Evolutionary conservation across 306 rosid genomes (phyloP).

Genomic region (Begonia masoniana): DNA sequence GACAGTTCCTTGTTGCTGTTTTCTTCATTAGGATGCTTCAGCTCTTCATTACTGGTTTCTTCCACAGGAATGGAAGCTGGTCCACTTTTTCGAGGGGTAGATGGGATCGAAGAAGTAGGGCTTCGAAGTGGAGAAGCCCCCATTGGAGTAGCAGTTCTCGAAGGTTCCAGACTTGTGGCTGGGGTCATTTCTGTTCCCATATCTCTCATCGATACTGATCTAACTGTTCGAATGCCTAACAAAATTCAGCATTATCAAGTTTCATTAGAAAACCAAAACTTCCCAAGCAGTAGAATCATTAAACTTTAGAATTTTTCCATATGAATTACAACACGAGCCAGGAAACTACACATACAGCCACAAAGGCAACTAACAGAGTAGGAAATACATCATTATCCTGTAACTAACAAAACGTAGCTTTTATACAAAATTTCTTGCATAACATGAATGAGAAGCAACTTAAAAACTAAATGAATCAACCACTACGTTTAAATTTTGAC

Average conservation of each 20-base stretch:
- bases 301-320: no score
- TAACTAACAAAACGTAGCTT: no score
- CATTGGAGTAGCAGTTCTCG: constrained; percentile 73
- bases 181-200: constrained; percentile 99
- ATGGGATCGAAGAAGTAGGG: constrained; percentile 70
- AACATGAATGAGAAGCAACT: no score
- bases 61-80: constrained; percentile 59
- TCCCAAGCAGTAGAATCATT: no score
- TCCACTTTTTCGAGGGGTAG: constrained; percentile 69
- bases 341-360: no score
- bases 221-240: constrained; percentile 52
- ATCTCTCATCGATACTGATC: constrained; percentile 96
- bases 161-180: constrained; percentile 82
- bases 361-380: no score
- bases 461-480: no score
- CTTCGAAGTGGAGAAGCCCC: constrained; percentile 83
- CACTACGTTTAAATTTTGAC: no score
- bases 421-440: no score
- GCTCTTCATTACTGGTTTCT: constrained; percentile 17
- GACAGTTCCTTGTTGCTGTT: constrained; percentile 37
- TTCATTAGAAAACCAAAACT: no score
- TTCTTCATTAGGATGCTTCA: constrained; percentile 20
- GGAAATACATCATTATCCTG: no score
- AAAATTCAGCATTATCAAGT: not conserved
- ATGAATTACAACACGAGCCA: no score